A percentile compares a stretch with the other conserved stretches of the same genome.
These are phyloP conservation scores for Melaleuca alternifolia DNA, from an alignment of 345 rosid genomes.

Conservation along the genomic window DNA sequence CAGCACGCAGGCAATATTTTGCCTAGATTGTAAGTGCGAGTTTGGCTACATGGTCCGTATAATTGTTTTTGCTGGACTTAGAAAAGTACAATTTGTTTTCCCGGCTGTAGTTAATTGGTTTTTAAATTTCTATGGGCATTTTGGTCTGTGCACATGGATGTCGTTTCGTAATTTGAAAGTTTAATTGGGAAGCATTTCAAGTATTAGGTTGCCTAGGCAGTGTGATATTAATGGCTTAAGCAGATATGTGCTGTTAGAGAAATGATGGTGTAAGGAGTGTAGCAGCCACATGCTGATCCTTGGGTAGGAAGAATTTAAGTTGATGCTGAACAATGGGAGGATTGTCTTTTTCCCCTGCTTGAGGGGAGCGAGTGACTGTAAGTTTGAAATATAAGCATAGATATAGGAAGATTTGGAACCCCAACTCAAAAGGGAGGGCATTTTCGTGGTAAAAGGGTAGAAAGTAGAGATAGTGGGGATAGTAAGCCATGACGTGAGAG, in stretches of 20 bases:
- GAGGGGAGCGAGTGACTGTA: background rate
- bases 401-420: background rate
- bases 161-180: background rate
- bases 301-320: background rate
- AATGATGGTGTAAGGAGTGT: background rate
- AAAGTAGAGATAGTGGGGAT: background rate
- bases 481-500: background rate
- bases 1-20: conserved; percentile 98
- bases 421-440: background rate
- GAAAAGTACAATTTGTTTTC: background rate
- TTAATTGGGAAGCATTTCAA: background rate
- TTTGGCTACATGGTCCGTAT: background rate
- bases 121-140: background rate
- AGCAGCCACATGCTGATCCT: background rate
- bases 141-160: background rate
- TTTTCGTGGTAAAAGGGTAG: background rate
- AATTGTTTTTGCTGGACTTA: background rate
- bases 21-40: conserved; percentile 74
- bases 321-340: background rate
- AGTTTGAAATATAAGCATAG: background rate
- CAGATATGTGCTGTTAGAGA: background rate
- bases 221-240: background rate
- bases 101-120: background rate
- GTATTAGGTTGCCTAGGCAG: background rate
- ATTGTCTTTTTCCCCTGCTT: background rate